Evolutionary conservation across 2,329 filamentous ascomycete species (phyloP).

Genomic region (Colletotrichum chlorophyti): DNA sequence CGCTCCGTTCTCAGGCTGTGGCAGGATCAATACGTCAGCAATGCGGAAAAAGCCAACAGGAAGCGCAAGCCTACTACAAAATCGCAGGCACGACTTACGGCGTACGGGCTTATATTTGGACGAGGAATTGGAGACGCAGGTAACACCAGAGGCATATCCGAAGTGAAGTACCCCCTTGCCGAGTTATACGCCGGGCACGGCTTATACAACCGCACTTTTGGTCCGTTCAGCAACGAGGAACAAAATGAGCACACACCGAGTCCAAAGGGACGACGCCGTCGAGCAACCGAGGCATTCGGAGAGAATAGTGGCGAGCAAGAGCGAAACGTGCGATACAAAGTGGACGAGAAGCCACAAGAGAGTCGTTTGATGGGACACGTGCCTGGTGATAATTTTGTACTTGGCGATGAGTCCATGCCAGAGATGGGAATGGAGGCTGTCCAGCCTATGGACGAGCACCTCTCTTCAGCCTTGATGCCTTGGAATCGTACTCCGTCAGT

Average conservation of each 20-base stretch:
- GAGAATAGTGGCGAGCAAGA: slow-evolving; percentile 36
- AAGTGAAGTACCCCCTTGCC: slow-evolving; percentile 51
- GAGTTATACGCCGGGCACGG: slow-evolving; percentile 52
- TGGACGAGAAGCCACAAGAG: slow-evolving; percentile 32
- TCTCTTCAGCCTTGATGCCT: slow-evolving; percentile 58
- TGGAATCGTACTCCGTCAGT: slow-evolving; percentile 51
- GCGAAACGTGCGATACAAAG: slow-evolving; percentile 47
- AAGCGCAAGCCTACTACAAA: slow-evolving; percentile 32
- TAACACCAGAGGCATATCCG: slow-evolving; percentile 36
- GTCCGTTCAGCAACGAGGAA: slow-evolving; percentile 35
- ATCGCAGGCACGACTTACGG: slow-evolving; percentile 49
- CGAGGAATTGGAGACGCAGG: slow-evolving; percentile 46
- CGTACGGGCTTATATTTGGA: slow-evolving; percentile 47
- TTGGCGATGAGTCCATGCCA: slow-evolving; percentile 51
- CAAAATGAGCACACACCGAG: slow-evolving; percentile 12
- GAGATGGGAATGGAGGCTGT: slow-evolving; percentile 76
- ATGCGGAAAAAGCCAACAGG: slow-evolving; percentile 38
- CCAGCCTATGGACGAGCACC: slow-evolving; percentile 71
- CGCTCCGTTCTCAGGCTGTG: slow-evolving; percentile 35
- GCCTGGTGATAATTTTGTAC: slow-evolving; percentile 36
- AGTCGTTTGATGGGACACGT: slow-evolving; percentile 27
- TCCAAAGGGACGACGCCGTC: slow-evolving; percentile 45
- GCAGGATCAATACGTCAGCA: slow-evolving; percentile 48
- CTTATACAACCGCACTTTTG: slow-evolving; percentile 46
- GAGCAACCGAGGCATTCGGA: slow-evolving; percentile 51